A percentile compares a stretch with the other conserved stretches of the same genome.
phyloP scores from a whole-genome alignment of 2,329 filamentous ascomycete genomes.

The Paradendryphiella salina region DNA sequence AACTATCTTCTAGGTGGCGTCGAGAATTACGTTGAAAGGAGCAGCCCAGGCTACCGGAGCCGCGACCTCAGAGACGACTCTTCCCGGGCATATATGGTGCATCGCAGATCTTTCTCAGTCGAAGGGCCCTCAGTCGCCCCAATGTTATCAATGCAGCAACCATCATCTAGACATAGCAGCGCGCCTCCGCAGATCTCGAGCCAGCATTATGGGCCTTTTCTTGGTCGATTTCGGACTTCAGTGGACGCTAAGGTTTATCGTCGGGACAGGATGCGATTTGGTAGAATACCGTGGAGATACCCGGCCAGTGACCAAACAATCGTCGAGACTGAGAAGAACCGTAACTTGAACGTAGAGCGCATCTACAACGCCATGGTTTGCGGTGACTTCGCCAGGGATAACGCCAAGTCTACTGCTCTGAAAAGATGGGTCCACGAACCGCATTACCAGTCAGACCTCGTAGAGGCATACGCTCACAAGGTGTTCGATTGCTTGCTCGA shows the following conservation, averaged over 20 bases:
- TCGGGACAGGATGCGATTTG: conserved; percentile 31
- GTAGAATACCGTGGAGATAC: conserved; percentile 30
- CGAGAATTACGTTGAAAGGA: conserved; percentile 16
- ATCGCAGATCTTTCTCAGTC: conserved; percentile 7
- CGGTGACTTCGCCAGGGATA: conserved; percentile 37
- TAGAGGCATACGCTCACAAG: conserved; percentile 43
- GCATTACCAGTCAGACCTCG: conserved; percentile 34
- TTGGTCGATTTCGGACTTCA: conserved; percentile 24
- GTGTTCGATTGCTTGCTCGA: conserved; percentile 38
- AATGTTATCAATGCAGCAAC: conserved; percentile 8
- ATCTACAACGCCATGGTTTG: conserved; percentile 44
- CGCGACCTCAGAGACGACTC: conserved; percentile 2
- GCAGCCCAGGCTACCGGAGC: conserved; percentile 6
- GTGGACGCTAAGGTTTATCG: conserved; percentile 31
- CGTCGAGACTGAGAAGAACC: conserved; percentile 20
- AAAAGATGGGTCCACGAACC: conserved; percentile 40
- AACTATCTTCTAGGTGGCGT: conserved; percentile 15
- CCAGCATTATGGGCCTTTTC: conserved; percentile 27
- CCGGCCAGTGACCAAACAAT: conserved; percentile 33
- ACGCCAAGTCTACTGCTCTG: conserved; percentile 37
- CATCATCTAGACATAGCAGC: conserved; percentile 5
- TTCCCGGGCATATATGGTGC: conserved; percentile 14
- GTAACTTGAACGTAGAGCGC: conserved; percentile 26
- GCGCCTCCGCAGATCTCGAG: conserved; percentile 10
- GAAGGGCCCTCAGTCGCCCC: conserved; percentile 3